Evolutionary conservation across 805 yeast genomes (phyloP).

Genomic region (Henningerozyma blattae): DNA sequence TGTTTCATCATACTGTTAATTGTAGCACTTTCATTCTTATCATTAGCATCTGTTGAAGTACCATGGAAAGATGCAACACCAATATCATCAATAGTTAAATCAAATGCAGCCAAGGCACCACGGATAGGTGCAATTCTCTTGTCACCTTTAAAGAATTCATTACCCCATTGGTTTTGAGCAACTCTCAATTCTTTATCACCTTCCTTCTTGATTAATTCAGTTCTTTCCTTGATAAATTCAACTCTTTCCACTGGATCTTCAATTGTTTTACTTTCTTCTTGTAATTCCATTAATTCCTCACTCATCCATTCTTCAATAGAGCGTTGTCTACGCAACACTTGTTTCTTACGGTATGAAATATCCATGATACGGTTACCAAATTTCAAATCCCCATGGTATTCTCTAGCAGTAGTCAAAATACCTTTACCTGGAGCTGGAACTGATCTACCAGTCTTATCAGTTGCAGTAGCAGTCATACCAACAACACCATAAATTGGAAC

Average conservation of each 20-base stretch:
- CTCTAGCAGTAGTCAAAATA: constrained; percentile 95
- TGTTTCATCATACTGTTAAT: constrained; percentile 88
- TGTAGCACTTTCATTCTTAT: constrained; percentile 93
- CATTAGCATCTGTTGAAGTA: constrained; percentile 97
- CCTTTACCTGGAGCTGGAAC: constrained; percentile 99
- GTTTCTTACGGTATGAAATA: constrained; percentile 88
- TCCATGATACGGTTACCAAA: constrained; percentile 73
- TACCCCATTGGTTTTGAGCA: constrained; percentile 92
- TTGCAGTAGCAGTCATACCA: constrained; percentile 91
- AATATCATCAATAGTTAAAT: constrained; percentile 86
- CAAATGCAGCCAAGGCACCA: constrained; percentile 92
- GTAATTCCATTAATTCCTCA: constrained; percentile 56
- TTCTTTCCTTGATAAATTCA: constrained; percentile 62
- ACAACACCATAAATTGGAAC: constrained; percentile 95
- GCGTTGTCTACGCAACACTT: constrained; percentile 61
- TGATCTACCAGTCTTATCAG: constrained; percentile 97
- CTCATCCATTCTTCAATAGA: constrained; percentile 83
- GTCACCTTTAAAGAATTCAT: constrained; percentile 81
- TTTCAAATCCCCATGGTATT: constrained; percentile 70
- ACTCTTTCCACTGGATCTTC: constrained; percentile 44
- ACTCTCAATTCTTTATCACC: constrained; percentile 73
- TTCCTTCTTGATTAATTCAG: constrained; percentile 79
- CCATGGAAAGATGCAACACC: constrained; percentile 99
- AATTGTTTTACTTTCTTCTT: constrained; percentile 54
- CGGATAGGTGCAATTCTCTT: constrained; percentile 93